A percentile compares a stretch with the other conserved stretches of the same genome.
Evolutionary conservation across 1,139 yeast genomes (phyloP).

Genomic region (Taphrina flavorubra): DNA sequence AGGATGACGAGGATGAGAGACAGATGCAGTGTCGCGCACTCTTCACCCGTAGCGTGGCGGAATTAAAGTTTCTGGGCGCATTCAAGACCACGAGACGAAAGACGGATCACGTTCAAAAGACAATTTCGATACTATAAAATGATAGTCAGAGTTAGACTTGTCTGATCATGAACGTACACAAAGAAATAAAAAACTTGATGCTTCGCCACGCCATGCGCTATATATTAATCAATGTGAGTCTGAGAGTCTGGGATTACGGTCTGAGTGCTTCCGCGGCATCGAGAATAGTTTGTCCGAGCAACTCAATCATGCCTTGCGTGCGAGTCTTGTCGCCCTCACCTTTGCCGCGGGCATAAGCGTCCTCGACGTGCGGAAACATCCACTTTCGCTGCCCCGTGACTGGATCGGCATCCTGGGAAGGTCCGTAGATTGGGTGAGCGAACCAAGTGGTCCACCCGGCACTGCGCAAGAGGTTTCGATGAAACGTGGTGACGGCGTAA

Average conservation of each 20-base stretch:
- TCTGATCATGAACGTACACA: neutral
- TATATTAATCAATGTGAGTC: too few species aligned
- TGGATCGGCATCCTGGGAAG: constrained; percentile 63
- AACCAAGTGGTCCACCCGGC: constrained; percentile 66
- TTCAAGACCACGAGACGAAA: constrained; percentile 42
- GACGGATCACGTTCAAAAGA: constrained; percentile 44
- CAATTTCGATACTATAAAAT: constrained; percentile 6
- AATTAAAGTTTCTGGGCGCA: constrained; percentile 43
- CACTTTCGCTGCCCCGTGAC: constrained; percentile 48
- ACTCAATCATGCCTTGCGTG: constrained; percentile 65
- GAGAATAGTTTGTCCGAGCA: constrained; percentile 54
- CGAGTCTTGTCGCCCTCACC: constrained; percentile 56
- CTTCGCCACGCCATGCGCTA: constrained; percentile 5
- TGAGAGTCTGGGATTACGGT: neutral
- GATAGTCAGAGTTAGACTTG: neutral
- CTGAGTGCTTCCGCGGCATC: constrained; percentile 50
- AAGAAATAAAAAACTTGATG: neutral
- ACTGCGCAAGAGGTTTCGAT: constrained; percentile 62
- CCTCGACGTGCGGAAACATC: constrained; percentile 72
- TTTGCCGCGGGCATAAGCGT: constrained; percentile 58
- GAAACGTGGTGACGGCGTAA: constrained; percentile 64
- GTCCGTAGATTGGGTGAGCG: constrained; percentile 72
- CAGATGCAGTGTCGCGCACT: constrained; percentile 35
- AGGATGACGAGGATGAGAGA: constrained; percentile 19
- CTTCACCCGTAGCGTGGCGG: constrained; percentile 42